Evolutionary conservation across 768 basidiomycete species (phyloP), one percentile per base, ranked within the genome.

Genomic region (Neoboletus brunneissimus): DNA sequence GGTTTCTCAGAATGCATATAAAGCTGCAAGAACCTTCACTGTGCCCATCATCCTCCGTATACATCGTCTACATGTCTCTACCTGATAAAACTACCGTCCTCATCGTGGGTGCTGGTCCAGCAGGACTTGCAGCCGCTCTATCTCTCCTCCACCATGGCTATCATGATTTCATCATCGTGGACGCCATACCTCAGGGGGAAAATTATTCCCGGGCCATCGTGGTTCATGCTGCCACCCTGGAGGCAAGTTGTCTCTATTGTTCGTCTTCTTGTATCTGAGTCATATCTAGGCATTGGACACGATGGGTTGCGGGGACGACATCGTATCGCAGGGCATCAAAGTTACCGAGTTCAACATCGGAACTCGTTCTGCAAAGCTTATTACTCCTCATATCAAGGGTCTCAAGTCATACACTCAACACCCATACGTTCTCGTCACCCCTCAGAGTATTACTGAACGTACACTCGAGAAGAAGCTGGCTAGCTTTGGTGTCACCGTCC

Each of bases 221-320:
- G 4, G 58, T 83, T 16, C 81, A 83, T 57, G 78, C 82, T 34
- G 76, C 79, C 32, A 83, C 82, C 11, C 67, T 84, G 16, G 82
- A 83, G 69, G 81, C 78, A 57, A 44, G 67, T 41, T 53, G 27
- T 42, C 11, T 46, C 8, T n/a, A 9, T 31, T 34, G 7, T 41
- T 42, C 16, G 1, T 55, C 20, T 7, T 23, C 13, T 35, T 10
- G 69, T 77, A 25, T 63, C 69, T 44, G 15, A 80, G 73, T 65
- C 73, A 38, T 60, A 58, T 34, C 3, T 35, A 83, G 82, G 76
- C 76, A 0, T 65, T 84, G 10, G 75, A 82, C 34, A 69, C 67
- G 20, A 70, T 83, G 18, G 73, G 69, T 16, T 76, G 76, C 37
- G 76, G 75, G 2, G 73, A 79, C 4, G 46, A 63, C 0, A 62